Evolutionary conservation across 352 stramenopile genomes (phyloP).

Genomic region (Elongisporangium prolatum): DNA sequence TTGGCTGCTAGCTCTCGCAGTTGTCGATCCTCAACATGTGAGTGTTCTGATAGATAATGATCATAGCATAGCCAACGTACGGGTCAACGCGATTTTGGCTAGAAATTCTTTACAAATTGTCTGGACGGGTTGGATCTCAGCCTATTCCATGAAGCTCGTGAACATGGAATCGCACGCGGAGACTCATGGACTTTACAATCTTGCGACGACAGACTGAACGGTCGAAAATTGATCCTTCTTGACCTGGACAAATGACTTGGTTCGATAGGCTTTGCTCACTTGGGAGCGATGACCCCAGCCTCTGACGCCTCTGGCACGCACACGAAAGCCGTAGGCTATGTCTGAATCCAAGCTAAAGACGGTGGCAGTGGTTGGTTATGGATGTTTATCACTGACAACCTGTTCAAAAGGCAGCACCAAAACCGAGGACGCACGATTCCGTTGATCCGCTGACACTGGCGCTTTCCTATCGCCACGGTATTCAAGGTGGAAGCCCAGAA

Average conservation of each 20-base stretch:
- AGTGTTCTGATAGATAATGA: not conserved
- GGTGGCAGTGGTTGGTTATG: conserved; percentile 23
- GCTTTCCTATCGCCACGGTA: conserved; percentile 40
- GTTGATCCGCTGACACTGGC: conserved; percentile 17
- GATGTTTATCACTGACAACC: conserved; percentile 19
- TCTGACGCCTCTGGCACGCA: conserved; percentile 45
- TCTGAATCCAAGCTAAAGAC: conserved; percentile 37
- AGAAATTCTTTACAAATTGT: conserved; percentile 33
- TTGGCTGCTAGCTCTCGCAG: conserved; percentile 1
- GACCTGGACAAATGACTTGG: conserved; percentile 23
- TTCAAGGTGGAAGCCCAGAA: conserved; percentile 67
- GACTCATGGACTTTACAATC: conserved; percentile 12
- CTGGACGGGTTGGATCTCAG: conserved; percentile 27
- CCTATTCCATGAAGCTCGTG: conserved; percentile 38
- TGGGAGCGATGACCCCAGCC: conserved; percentile 68
- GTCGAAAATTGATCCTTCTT: conserved; percentile 29
- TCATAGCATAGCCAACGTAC: conserved; percentile 7
- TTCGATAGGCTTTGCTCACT: conserved; percentile 28
- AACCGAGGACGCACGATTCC: conserved; percentile 49
- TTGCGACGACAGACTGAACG: conserved; percentile 13
- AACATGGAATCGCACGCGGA: no score
- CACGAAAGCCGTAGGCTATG: conserved; percentile 52
- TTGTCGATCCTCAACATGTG: not conserved
- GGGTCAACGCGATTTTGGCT: conserved; percentile 32
- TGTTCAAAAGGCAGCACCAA: conserved; percentile 55